A percentile compares a stretch with the other conserved stretches of the same genome.
phyloP scores from a whole-genome alignment of 768 basidiomycete genomes.

The Boletus patriciae region DNA sequence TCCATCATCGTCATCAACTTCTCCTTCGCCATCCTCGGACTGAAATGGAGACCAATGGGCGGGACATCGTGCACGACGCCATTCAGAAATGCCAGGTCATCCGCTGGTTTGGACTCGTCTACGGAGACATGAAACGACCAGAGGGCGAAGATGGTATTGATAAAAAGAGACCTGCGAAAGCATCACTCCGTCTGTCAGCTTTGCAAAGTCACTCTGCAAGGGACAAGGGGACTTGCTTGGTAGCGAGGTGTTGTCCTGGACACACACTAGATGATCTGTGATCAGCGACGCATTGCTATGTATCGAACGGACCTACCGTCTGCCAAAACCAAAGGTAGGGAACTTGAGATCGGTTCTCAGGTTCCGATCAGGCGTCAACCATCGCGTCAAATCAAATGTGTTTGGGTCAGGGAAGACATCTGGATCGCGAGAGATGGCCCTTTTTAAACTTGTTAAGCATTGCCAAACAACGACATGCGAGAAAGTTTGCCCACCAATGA shows the following conservation, averaged over 20 bases:
- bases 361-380: conserved; percentile 17
- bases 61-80: conserved; percentile 19
- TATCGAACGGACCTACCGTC: conserved; percentile 21
- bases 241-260: conserved; percentile 56
- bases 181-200: neutral
- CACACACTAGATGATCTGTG: conserved; percentile 42
- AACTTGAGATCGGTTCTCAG: conserved; percentile 48
- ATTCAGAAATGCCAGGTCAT: conserved; percentile 54
- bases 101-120: conserved; percentile 50
- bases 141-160: conserved; percentile 57
- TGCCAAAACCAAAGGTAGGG: conserved; percentile 54
- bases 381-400: conserved; percentile 38
- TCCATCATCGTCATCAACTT: conserved; percentile 9
- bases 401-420: conserved; percentile 38
- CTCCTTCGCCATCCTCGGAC: conserved; percentile 36
- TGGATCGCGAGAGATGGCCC: conserved; percentile 39
- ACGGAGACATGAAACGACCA: conserved; percentile 57
- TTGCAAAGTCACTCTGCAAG: neutral
- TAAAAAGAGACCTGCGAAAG: conserved; percentile 51
- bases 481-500: conserved; percentile 13
- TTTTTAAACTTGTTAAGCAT: conserved; percentile 1
- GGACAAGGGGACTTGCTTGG: conserved; percentile 29
- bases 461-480: no score
- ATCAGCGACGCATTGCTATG: neutral
- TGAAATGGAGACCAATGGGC: conserved; percentile 55